These are phyloP conservation scores for Meripilus lineatus DNA, from an alignment of 1,284 basidiomycete genomes.

Conservation along the genomic window DNA sequence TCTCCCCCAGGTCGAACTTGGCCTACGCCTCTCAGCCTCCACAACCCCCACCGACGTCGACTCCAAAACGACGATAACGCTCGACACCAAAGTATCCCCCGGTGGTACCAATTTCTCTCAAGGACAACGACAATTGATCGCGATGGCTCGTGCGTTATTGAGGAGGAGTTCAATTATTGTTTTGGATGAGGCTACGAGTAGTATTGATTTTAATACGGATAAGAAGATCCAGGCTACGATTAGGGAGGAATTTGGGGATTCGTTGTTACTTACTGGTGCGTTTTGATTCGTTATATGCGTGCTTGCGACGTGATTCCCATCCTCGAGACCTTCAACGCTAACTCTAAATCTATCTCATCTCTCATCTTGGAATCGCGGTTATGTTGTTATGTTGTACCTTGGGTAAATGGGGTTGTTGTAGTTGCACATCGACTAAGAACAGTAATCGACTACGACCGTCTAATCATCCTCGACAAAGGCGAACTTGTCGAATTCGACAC, in stretches of 20 bases:
- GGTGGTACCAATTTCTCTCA: slow-evolving; percentile 84
- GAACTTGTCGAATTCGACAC: slow-evolving; percentile 80
- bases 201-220: slow-evolving; percentile 73
- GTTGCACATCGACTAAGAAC: slow-evolving; percentile 71
- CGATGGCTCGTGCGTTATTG: slow-evolving; percentile 75
- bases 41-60: slow-evolving; percentile 43
- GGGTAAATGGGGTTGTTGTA: no score
- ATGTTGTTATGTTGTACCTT: not conserved
- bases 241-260: slow-evolving; percentile 69
- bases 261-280: slow-evolving; percentile 54
- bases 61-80: slow-evolving; percentile 48
- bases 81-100: slow-evolving; percentile 72
- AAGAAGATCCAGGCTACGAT: slow-evolving; percentile 79
- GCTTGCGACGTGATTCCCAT: not conserved
- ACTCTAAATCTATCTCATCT: no score
- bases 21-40: slow-evolving; percentile 24
- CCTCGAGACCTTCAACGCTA: no score
- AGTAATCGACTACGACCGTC: slow-evolving; percentile 74
- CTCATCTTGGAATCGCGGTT: not conserved
- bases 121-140: slow-evolving; percentile 80
- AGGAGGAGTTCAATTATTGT: slow-evolving; percentile 75
- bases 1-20: slow-evolving; percentile 41
- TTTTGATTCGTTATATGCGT: slow-evolving; percentile 2
- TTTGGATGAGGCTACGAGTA: slow-evolving; percentile 80
- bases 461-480: slow-evolving; percentile 82